These are phyloP conservation scores for Protomyces arabidopsidicola DNA, from an alignment of 1,139 yeast genomes.

Conservation along the genomic window DNA sequence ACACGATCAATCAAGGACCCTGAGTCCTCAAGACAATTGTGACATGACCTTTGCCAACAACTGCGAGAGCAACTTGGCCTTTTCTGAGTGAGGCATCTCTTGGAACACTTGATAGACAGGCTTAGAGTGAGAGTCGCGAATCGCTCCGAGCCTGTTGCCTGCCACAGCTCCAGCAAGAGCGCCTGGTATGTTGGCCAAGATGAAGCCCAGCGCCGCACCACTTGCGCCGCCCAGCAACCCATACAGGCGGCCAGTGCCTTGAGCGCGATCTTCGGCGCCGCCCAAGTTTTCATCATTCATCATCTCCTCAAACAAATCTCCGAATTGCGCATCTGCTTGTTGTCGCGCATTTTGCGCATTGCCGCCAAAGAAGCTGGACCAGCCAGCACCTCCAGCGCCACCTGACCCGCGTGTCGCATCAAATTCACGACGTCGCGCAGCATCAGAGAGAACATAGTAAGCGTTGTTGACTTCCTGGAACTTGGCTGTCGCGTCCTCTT, in stretches of 20 bases:
- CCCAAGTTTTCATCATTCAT: constrained; percentile 31
- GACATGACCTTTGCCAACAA: constrained; percentile 25
- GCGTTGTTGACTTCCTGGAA: constrained; percentile 34
- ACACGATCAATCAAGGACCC: too few relatives aligned
- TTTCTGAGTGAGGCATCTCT: constrained; percentile 26
- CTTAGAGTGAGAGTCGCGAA: constrained; percentile 32
- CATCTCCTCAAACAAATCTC: constrained; percentile 34
- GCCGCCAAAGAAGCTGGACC: constrained; percentile 4
- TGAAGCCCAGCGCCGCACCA: constrained; percentile 34
- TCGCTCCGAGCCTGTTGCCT: constrained; percentile 33
- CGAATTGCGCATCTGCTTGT: constrained; percentile 32
- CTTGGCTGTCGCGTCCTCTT: constrained; percentile 32
- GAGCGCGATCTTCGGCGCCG: not conserved
- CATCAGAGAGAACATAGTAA: constrained; percentile 33
- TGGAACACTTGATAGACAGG: constrained; percentile 33
- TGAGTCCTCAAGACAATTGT: constrained; percentile 4
- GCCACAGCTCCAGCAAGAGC: constrained; percentile 34
- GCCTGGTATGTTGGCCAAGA: constrained; percentile 33
- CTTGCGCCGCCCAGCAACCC: constrained; percentile 32
- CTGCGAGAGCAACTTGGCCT: constrained; percentile 18
- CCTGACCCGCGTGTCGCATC: constrained; percentile 30
- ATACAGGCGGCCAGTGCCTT: constrained; percentile 24
- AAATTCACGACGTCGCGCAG: constrained; percentile 31
- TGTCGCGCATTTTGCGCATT: constrained; percentile 12
- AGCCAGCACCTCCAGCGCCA: constrained; percentile 20